phyloP scores from a whole-genome alignment of 768 basidiomycete genomes.

The Mycena epipterygia region DNA sequence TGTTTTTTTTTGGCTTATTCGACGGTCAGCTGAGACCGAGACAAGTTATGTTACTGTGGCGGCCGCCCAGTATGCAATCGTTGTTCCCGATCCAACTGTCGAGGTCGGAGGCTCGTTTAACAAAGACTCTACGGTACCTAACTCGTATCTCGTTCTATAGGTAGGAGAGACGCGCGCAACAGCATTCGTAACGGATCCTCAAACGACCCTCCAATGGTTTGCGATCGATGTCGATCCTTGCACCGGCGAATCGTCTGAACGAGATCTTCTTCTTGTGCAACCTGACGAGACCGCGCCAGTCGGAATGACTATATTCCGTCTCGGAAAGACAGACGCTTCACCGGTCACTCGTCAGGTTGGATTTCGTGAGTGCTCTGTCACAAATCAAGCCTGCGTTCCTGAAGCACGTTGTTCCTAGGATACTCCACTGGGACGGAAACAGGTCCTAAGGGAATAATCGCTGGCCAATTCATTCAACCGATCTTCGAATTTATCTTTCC shows the following conservation, averaged over 20 bases:
- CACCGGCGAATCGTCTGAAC: slow-evolving; percentile 36
- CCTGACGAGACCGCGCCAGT: neutral
- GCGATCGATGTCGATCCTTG: slow-evolving; percentile 40
- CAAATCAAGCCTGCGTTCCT: too few species aligned
- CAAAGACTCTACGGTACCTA: too few species aligned
- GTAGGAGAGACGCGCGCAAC: neutral
- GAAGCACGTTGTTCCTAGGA: too few species aligned
- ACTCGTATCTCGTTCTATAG: neutral
- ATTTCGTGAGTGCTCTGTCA: too few species aligned
- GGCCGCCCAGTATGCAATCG: slow-evolving; percentile 7
- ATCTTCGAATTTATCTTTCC: slow-evolving; percentile 36
- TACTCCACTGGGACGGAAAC: neutral
- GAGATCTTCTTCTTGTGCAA: neutral
- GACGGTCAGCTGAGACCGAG: too few species aligned
- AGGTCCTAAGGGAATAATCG: slow-evolving; percentile 37
- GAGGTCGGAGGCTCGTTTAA: neutral
- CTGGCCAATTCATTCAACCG: slow-evolving; percentile 37
- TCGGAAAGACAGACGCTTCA: slow-evolving; percentile 19
- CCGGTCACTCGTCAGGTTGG: slow-evolving; percentile 38
- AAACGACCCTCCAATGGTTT: slow-evolving; percentile 29
- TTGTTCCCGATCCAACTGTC: neutral
- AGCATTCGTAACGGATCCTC: slow-evolving; percentile 1
- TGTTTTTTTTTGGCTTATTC: slow-evolving; percentile 24
- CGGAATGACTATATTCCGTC: slow-evolving; percentile 19
- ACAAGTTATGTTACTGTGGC: too few species aligned